Evolutionary conservation across 2,329 filamentous ascomycete genomes (phyloP).

Genomic region (Exophiala viscosa): DNA sequence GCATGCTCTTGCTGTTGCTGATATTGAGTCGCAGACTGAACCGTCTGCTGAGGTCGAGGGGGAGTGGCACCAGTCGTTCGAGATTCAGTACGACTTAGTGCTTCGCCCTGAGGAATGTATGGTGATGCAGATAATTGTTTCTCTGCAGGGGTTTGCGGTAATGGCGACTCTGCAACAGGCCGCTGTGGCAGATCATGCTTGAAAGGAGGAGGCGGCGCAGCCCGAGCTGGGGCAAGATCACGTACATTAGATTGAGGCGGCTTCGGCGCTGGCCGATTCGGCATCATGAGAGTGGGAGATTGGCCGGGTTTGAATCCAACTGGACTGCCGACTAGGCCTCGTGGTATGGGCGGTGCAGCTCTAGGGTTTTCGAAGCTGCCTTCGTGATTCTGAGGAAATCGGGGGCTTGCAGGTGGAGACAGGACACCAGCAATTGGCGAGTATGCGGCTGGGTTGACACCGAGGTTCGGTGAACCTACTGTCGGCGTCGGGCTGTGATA

Average conservation of each 20-base stretch:
- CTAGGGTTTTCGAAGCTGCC: constrained; percentile 97
- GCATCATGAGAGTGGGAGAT: constrained; percentile 55
- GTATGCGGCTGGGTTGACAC: constrained; percentile 44
- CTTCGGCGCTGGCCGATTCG: constrained; percentile 79
- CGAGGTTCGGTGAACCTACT: constrained; percentile 31
- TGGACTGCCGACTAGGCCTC: constrained; percentile 39
- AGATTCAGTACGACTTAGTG: constrained; percentile 66
- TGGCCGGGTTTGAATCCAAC: constrained; percentile 50
- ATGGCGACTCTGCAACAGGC: constrained; percentile 9
- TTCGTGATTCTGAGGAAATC: constrained; percentile 84
- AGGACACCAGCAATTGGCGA: constrained; percentile 57
- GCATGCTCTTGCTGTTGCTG: constrained; percentile 79
- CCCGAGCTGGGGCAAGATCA: constrained; percentile 40
- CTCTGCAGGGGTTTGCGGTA: constrained; percentile 7
- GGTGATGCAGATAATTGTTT: constrained; percentile 54
- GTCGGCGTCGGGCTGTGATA: constrained; percentile 24
- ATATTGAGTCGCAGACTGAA: constrained; percentile 43
- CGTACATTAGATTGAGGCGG: constrained; percentile 57
- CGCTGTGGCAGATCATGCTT: constrained; percentile 16
- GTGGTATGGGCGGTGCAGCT: constrained; percentile 82
- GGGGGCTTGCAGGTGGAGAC: constrained; percentile 77
- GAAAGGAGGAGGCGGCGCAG: constrained; percentile 35
- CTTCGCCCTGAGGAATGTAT: constrained; percentile 61
- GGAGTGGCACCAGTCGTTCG: constrained; percentile 28
- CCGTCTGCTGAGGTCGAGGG: constrained; percentile 17